Base-by-base conservation (phyloP, 345 rosid species). In the Linum tenue region DNA sequence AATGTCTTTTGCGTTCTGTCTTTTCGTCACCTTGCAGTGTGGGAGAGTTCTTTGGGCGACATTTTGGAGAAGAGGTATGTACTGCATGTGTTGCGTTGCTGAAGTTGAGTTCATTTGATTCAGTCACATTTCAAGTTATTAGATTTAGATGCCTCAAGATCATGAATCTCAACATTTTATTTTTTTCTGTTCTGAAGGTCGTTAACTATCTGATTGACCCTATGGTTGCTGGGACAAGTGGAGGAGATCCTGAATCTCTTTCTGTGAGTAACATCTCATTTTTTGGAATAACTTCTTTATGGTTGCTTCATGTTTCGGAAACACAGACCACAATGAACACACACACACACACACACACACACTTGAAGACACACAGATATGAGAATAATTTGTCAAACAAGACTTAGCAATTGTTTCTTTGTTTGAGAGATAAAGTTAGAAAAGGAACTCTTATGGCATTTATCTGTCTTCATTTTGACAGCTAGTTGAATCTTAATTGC, bases 181-280 rank as follows among this genome's bases (percentile, higher is more conserved):
- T 67, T 60, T 70, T 37, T 72, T 51, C 69, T 64, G 55, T 58
- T 53, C 64, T n/a, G 31, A 68, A 92, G 98, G 92, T 92, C 75
- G 97, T 92, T 75, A 95, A 92, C 81, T 92, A 87, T 81, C 88
- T 92, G 64, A 78, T 92, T 37, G 91, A 92, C 71, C 98, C 98
- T 69, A 85, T 92, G 80, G 84, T 92, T 74, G 97, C 90, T 73
- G 97, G 98, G 70, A 89, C 97, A 69, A 83, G 84, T 77, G 98
- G 85, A 69, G 91, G 68, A 14, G 96, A 92, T 73, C 94, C 97
- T 12, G 87, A 89, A 58, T 84, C 95, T 63, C 94, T 92, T 76
- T 90, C 95, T 75, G 98, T 92, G 75, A 87, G 95, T 81, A 78
- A 22, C 31, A 22, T 22, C 31, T 22, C 31, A 22, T 22, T 22